Conservation (phyloP, 2,329 filamentous ascomycete genomes). For the Lasiodiplodia sp. region DNA sequence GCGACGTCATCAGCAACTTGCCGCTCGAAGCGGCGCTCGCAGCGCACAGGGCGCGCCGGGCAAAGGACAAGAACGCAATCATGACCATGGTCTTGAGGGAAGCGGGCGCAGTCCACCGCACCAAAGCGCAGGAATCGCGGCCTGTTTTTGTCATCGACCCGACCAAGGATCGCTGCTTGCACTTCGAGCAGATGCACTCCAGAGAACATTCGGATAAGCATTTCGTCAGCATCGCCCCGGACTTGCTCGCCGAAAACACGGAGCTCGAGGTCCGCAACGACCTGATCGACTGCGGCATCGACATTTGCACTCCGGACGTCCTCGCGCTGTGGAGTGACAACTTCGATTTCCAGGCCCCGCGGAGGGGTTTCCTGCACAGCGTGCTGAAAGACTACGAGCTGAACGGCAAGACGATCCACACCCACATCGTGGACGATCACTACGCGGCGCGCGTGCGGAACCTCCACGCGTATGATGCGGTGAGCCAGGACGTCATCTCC, state of each 20-base stretch:
- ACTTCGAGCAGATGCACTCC: slow-evolving; percentile 90
- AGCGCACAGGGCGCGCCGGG: slow-evolving; percentile 79
- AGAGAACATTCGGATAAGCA: slow-evolving; percentile 63
- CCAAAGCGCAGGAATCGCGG: slow-evolving; percentile 76
- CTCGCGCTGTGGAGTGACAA: slow-evolving; percentile 96
- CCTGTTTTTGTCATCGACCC: slow-evolving; percentile 89
- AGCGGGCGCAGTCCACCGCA: slow-evolving; percentile 76
- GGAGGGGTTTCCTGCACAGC: slow-evolving; percentile 87
- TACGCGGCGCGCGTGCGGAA: slow-evolving; percentile 89
- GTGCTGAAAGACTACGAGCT: slow-evolving; percentile 96
- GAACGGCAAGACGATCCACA: slow-evolving; percentile 96
- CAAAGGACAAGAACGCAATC: slow-evolving; percentile 89
- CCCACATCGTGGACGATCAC: slow-evolving; percentile 80
- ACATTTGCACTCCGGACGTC: slow-evolving; percentile 97
- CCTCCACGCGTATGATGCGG: slow-evolving; percentile 86
- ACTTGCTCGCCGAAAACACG: slow-evolving; percentile 74
- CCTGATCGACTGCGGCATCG: slow-evolving; percentile 91
- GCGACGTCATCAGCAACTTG: slow-evolving; percentile 90
- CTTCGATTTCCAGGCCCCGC: slow-evolving; percentile 92
- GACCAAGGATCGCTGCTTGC: slow-evolving; percentile 79
- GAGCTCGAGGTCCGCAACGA: slow-evolving; percentile 87
- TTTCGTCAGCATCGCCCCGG: slow-evolving; percentile 76
- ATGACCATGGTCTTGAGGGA: slow-evolving; percentile 95
- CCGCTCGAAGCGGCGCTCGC: slow-evolving; percentile 80
- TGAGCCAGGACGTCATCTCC: slow-evolving; percentile 84